Conservation (phyloP, 2,329 filamentous ascomycete genomes). For the Aspergillus japonicus region DNA sequence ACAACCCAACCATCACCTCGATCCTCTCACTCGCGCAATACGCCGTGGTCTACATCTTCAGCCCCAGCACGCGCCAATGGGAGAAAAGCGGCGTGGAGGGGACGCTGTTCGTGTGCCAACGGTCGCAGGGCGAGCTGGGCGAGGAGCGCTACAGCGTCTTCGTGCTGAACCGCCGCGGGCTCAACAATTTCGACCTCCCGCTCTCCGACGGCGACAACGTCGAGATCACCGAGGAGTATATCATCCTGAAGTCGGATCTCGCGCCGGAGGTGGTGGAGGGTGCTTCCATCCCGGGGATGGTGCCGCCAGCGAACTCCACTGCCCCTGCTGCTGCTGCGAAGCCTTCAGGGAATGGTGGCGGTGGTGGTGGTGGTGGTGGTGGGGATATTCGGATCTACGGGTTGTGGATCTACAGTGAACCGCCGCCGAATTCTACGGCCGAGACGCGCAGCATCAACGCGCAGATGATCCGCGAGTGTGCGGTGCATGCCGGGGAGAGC, state of each 20-base stretch:
- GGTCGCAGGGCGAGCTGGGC: slow-evolving; percentile 44
- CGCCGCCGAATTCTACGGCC: slow-evolving; percentile 54
- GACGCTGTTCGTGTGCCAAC: slow-evolving; percentile 80
- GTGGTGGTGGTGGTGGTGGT: too few relatives aligned
- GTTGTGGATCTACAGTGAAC: slow-evolving; percentile 65
- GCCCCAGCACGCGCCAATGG: slow-evolving; percentile 65
- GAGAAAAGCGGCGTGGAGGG: slow-evolving; percentile 84
- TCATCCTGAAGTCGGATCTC: slow-evolving; percentile 56
- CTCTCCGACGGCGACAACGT: slow-evolving; percentile 59
- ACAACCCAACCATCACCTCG: slow-evolving; percentile 69
- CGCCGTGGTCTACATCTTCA: slow-evolving; percentile 81
- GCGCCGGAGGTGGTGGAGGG: slow-evolving; percentile 18
- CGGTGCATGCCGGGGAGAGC: slow-evolving; percentile 52
- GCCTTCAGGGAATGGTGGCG: too few relatives aligned
- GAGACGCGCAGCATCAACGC: slow-evolving; percentile 53
- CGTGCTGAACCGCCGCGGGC: slow-evolving; percentile 68
- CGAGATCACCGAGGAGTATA: slow-evolving; percentile 62
- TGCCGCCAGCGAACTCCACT: too few relatives aligned
- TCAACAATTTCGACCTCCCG: slow-evolving; percentile 69
- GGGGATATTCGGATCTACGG: slow-evolving; percentile 52
- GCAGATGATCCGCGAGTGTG: slow-evolving; percentile 56
- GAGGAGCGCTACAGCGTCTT: slow-evolving; percentile 60
- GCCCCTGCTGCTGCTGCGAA: too few relatives aligned
- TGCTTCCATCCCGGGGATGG: not conserved
- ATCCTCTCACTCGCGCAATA: slow-evolving; percentile 82